Percentiles rank a stretch among this genome's conserved stretches.
Evolutionary conservation across 208 protist species (phyloP).

Genomic region (Acanthamoeba rhysodes): DNA sequence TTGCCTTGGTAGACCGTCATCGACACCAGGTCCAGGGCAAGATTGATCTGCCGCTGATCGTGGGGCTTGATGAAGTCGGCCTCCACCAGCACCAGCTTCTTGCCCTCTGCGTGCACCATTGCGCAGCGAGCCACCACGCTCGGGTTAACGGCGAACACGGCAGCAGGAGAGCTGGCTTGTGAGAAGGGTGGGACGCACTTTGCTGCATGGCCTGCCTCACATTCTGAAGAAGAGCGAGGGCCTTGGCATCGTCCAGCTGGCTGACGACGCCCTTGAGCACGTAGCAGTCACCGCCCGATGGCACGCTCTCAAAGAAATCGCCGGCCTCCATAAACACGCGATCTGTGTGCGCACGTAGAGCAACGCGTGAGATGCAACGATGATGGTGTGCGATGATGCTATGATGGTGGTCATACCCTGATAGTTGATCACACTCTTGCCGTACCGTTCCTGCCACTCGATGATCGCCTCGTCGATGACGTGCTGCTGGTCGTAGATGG

Average conservation of each 20-base stretch:
- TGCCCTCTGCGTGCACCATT: background rate
- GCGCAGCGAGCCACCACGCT: background rate
- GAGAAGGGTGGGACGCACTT: background rate
- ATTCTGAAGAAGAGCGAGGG: background rate
- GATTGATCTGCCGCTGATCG: constrained; percentile 19
- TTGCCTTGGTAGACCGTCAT: constrained; percentile 42
- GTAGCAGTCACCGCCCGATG: constrained; percentile 53
- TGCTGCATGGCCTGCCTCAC: constrained; percentile 9
- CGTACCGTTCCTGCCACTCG: constrained; percentile 31
- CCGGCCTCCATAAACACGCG: constrained; percentile 12
- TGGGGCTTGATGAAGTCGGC: constrained; percentile 58
- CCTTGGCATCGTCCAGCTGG: constrained; percentile 33
- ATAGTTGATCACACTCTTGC: background rate
- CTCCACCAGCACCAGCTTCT: constrained; percentile 53
- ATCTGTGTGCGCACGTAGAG: background rate
- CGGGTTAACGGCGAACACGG: background rate
- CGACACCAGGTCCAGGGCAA: constrained; percentile 21
- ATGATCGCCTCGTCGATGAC: constrained; percentile 53
- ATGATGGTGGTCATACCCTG: background rate
- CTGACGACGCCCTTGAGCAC: constrained; percentile 54
- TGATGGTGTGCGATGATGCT: background rate
- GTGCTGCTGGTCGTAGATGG: constrained; percentile 41
- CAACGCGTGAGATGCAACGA: background rate
- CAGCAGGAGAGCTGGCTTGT: background rate
- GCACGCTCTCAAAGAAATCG: constrained; percentile 46